Conservation (phyloP, 805 yeast species). For the Yarrowia sp. region DNA sequence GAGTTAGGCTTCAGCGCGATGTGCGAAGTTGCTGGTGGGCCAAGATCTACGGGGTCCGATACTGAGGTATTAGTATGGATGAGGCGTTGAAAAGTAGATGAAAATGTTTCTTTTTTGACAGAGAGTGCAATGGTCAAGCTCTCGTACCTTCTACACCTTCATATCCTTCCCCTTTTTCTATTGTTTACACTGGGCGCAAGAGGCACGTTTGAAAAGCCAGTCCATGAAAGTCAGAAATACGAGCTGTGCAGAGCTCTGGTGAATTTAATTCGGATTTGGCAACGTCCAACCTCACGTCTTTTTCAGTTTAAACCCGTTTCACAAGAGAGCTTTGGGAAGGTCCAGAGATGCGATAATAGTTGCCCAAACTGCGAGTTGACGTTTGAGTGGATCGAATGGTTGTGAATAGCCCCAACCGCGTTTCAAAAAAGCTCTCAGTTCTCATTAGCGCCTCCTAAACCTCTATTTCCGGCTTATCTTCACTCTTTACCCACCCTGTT, state of each 20-base stretch:
- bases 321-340: neutral
- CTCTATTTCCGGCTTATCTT: too few species aligned
- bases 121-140: neutral
- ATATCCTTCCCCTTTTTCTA: too few species aligned
- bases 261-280: neutral
- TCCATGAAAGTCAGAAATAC: constrained; percentile 3
- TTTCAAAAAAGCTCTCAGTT: too few species aligned
- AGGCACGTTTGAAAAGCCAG: constrained; percentile 7
- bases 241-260: neutral
- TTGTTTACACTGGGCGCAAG: constrained; percentile 2
- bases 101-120: neutral
- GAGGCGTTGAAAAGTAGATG: neutral
- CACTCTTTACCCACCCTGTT: constrained; percentile 4
- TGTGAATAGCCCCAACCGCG: too few species aligned
- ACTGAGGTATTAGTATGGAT: neutral
- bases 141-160: neutral
- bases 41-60: neutral
- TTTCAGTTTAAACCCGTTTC: constrained; percentile 13
- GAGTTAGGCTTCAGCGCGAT: constrained; percentile 14
- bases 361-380: neutral
- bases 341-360: neutral
- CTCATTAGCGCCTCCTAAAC: too few species aligned
- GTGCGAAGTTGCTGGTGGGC: constrained; percentile 18
- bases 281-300: neutral
- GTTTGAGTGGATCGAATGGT: neutral